Conservation (phyloP, 2,329 filamentous ascomycete genomes). For the Moelleriella libera region DNA sequence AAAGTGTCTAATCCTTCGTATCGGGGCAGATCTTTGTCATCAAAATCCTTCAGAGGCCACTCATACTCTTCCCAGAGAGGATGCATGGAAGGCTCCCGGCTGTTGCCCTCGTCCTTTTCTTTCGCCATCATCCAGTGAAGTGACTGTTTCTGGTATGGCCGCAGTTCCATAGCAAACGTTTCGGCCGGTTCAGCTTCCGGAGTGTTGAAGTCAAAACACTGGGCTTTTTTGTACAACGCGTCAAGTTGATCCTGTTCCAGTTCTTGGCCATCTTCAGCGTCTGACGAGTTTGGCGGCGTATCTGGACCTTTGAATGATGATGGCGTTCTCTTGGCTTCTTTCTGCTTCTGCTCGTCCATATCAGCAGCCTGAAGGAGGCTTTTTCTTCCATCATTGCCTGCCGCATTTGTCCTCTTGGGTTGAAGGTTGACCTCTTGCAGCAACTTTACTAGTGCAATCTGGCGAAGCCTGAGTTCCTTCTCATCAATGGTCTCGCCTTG, state of each 20-base stretch:
- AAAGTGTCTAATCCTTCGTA: constrained; percentile 59
- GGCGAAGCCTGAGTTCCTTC: constrained; percentile 65
- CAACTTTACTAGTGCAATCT: constrained; percentile 76
- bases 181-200: constrained; percentile 72
- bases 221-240: constrained; percentile 84
- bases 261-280: constrained; percentile 74
- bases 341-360: constrained; percentile 63
- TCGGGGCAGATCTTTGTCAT: constrained; percentile 59
- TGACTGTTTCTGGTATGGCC: constrained; percentile 91
- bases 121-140: constrained; percentile 94
- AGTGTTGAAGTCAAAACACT: constrained; percentile 90
- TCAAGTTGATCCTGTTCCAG: constrained; percentile 93
- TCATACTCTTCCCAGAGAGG: constrained; percentile 92
- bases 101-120: constrained; percentile 63
- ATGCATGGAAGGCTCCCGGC: constrained; percentile 75
- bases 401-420: constrained; percentile 61
- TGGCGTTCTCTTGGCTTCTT: constrained; percentile 27
- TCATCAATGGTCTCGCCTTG: constrained; percentile 78
- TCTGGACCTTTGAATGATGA: constrained; percentile 15
- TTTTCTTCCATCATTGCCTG: constrained; percentile 68
- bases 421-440: constrained; percentile 80
- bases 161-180: constrained; percentile 69
- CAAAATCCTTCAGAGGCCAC: constrained; percentile 79
- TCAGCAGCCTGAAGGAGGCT: constrained; percentile 79
- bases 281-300: constrained; percentile 46